Percentiles rank a stretch among this genome's conserved stretches.
Conservation (phyloP, 352 stramenopile species). For the Plasmopara halstedii region DNA sequence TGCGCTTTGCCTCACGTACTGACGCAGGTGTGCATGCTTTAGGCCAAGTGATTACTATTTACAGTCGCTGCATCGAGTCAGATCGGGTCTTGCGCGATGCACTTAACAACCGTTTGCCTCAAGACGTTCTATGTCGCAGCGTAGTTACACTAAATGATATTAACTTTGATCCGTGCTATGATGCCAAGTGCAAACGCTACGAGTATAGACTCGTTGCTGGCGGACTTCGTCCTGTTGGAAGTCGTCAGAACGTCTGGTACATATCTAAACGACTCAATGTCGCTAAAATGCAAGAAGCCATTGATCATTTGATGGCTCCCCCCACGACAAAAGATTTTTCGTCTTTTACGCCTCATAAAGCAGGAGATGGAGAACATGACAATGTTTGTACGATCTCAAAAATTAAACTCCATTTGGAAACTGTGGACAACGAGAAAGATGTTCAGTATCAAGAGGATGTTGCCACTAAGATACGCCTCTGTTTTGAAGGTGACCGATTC, state of each 20-base stretch:
- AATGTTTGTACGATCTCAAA: conserved; percentile 44
- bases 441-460: conserved; percentile 22
- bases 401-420: conserved; percentile 29
- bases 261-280: conserved; percentile 51
- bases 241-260: conserved; percentile 51
- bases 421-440: conserved; percentile 2
- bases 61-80: conserved; percentile 46
- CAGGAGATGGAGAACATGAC: conserved; percentile 25
- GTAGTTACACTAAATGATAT: conserved; percentile 19
- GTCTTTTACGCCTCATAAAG: conserved; percentile 53
- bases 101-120: conserved; percentile 63
- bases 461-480: conserved; percentile 30
- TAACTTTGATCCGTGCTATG: conserved; percentile 43
- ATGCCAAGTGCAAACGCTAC: conserved; percentile 58
- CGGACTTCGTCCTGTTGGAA: conserved; percentile 35
- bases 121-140: conserved; percentile 45
- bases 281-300: conserved; percentile 39
- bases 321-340: conserved; percentile 51
- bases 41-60: conserved; percentile 88
- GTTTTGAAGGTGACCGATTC: conserved; percentile 65
- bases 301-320: conserved; percentile 19
- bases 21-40: conserved; percentile 90
- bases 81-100: conserved; percentile 49
- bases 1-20: conserved; percentile 87
- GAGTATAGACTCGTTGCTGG: conserved; percentile 50